Evolutionary conservation across 139 green algal species (phyloP), one percentile per base, ranked within the genome.

Genomic region (Nannochloris sp.): DNA sequence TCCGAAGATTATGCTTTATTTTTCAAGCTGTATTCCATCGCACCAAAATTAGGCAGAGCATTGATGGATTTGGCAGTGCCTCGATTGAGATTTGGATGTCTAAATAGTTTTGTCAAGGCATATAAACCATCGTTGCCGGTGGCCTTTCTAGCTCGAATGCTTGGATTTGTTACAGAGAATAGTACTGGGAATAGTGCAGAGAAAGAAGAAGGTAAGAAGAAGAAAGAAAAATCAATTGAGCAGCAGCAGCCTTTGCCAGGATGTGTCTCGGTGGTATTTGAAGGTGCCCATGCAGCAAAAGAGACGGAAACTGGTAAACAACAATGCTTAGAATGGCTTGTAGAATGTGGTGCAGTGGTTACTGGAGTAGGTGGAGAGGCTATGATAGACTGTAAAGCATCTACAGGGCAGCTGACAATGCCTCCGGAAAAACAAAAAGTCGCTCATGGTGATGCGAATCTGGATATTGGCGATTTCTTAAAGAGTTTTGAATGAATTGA

Each of bases 391-490:
- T 67, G 64, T 56, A 73, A 79, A 62, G 58, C 56, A 19, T 70
- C 33, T 51, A 13, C n/a, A 3, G 59, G 68, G 15, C 45, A 65
- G 30, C 46, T 78, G 23, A 30, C 25, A 9, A 36, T 71, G 57
- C 76, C 75, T 19, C 67, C 65, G 14, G 64, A 75, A 2, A 66
- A 68, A 60, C 60, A 38, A 4, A 31, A 45, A 27, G 77, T 76
- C 27, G 69, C 65, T 9, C 68, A 79, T 27, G 89, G 83, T 0
- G 87, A 93, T 63, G 81, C 81, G 24, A 90, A 91, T 71, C 77
- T 95, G 6, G 68, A 62, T 24, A 65, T 94, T 27, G 68, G 73
- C 6, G 83, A 91, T 72, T 95, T 95, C 64, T 61, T 95, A 42
- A 74, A 57, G 24, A 25, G 39, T 15, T 44, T 64, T 7, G 24